Evolutionary conservation across 352 stramenopile species (phyloP), one percentile per base, ranked within the genome.

Genomic region (Globisporangium solare): DNA sequence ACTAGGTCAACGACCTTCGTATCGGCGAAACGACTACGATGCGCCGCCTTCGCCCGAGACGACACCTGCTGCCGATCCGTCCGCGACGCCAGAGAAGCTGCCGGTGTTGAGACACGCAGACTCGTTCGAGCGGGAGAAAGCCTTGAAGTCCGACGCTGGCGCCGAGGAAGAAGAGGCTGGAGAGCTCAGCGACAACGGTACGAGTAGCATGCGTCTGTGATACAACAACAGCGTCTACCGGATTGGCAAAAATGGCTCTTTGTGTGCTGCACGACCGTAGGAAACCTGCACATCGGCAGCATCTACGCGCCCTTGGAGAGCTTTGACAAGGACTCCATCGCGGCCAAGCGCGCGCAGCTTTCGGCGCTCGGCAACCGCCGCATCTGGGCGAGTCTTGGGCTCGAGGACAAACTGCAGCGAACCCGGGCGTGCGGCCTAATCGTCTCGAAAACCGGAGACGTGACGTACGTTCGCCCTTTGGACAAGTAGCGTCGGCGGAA

Each of bases 321-420:
- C 47, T 91, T 92, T 51, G 74, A 90, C 51, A 88, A 88, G 53
- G 81, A 94, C 35, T 76, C 82, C 8, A 77, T 94, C 22, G 81
- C 84, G n/a, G 79, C 79, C 15, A 94, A 94, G 51, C 82, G 84
- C 17, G 79, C 82, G 12, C 79, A 92, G 55, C 67, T 94, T 7
- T 67, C 78, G 32, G 79, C 78, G 31, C 64, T 92, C 4, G 80
- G 76, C 32, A 94, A 92, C 37, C 79, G 81, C 13, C 77, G 84
- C 18, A 92, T 94, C 41, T 94, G 84, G 84, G 79, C 84, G 43
- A 94, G 80, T 51, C 71, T 94, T 12, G 84, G 84, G n/a, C 61
- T 94, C 6, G 77, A 92, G 59, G 84, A 94, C 56, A 90, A 91
- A 54, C 61, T 66, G 3, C 74, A 82, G 47, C 71, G 77, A 5